phyloP scores from a whole-genome alignment of 306 rosid genomes.

The Pyrus betulifolia region DNA sequence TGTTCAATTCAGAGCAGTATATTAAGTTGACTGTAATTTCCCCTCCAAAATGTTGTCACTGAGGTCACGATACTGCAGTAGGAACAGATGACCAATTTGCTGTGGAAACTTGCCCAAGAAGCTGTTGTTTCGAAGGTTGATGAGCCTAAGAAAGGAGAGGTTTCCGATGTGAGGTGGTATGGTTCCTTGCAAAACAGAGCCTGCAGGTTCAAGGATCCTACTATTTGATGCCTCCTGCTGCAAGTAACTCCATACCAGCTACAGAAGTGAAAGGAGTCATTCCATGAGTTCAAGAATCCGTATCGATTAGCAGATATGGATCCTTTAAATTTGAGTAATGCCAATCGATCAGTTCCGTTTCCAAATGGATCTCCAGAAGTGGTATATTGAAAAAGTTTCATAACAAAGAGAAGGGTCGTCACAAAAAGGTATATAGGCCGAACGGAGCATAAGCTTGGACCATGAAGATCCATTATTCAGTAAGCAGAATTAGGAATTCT shows the following conservation, averaged over 20 bases:
- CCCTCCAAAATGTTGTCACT: constrained; percentile 23
- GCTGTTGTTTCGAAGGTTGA: constrained; percentile 12
- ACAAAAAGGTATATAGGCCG: background rate
- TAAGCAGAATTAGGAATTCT: background rate
- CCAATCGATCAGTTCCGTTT: background rate
- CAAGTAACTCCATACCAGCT: constrained; percentile 43
- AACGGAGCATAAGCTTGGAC: background rate
- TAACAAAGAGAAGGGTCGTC: background rate
- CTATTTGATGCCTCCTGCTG: constrained; percentile 21
- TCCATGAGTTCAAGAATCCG: constrained; percentile 24
- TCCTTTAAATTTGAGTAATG: constrained; percentile 26
- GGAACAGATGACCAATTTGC: constrained; percentile 11
- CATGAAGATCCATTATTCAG: background rate
- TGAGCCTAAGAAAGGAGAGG: constrained; percentile 8
- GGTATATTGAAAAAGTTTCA: no score
- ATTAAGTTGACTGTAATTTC: constrained; percentile 25
- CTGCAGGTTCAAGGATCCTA: constrained; percentile 8
- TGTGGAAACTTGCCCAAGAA: constrained; percentile 23
- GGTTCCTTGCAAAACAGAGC: constrained; percentile 13
- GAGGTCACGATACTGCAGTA: background rate
- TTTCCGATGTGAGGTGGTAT: constrained; percentile 36
- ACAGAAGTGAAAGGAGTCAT: constrained; percentile 29
- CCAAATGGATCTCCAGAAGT: no score
- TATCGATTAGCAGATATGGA: constrained; percentile 16
- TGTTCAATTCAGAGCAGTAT: background rate